Conservation (phyloP, 108 stramenopile genomes). For the Skeletonema menzelii region DNA sequence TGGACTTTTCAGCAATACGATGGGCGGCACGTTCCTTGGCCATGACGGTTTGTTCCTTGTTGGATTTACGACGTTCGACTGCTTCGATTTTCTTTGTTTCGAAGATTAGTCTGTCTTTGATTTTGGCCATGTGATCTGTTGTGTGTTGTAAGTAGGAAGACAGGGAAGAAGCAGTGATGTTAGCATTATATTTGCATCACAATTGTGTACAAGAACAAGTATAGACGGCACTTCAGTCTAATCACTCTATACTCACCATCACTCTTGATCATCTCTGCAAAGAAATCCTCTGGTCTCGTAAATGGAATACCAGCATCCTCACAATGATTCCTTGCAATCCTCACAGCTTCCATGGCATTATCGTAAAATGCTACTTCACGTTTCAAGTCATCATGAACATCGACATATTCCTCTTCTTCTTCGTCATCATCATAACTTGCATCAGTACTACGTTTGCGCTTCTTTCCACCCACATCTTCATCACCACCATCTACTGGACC, state of each 20-base stretch:
- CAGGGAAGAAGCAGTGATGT: neutral
- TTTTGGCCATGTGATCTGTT: slow-evolving; percentile 91
- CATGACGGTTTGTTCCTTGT: slow-evolving; percentile 74
- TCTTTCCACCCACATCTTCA: neutral
- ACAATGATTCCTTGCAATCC: slow-evolving; percentile 68
- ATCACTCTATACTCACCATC: slow-evolving; percentile 95
- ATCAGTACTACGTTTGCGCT: slow-evolving; percentile 4
- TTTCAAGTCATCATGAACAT: slow-evolving; percentile 96
- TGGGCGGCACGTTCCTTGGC: slow-evolving; percentile 83
- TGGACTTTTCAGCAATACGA: slow-evolving; percentile 88
- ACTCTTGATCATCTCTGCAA: slow-evolving; percentile 98
- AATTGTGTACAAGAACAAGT: neutral
- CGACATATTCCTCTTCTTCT: slow-evolving; percentile 54
- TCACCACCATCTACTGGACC: slow-evolving; percentile 10
- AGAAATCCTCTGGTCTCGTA: slow-evolving; percentile 94
- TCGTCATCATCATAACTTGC: slow-evolving; percentile 8
- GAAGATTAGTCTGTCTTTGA: slow-evolving; percentile 97
- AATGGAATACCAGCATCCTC: slow-evolving; percentile 67
- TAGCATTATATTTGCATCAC: neutral
- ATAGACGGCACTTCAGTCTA: too few species aligned
- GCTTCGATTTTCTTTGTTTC: slow-evolving; percentile 99
- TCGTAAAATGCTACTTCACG: slow-evolving; percentile 97
- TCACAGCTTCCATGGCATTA: slow-evolving; percentile 86
- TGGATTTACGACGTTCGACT: slow-evolving; percentile 86
- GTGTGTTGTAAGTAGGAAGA: slow-evolving; percentile 4